Evolutionary conservation across 2,329 filamentous ascomycete genomes (phyloP).

Genomic region (Falciphora oryzae): DNA sequence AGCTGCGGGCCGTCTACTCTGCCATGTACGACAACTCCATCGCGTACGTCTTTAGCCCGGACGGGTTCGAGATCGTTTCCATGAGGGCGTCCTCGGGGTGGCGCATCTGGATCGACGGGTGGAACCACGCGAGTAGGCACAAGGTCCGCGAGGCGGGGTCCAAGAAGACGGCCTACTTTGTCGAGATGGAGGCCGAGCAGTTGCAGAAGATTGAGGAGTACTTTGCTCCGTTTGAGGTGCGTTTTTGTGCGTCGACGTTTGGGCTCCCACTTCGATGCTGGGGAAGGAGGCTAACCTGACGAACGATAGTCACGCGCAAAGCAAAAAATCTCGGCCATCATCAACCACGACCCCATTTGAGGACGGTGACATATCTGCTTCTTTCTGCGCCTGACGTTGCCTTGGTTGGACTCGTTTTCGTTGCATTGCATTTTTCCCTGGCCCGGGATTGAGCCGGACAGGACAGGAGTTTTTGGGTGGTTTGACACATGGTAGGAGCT

Average conservation of each 20-base stretch:
- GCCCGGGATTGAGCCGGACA: background rate
- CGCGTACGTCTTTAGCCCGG: constrained; percentile 9
- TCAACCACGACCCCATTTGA: constrained; percentile 7
- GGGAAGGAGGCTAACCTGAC: background rate
- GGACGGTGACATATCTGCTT: background rate
- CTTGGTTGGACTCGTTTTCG: background rate
- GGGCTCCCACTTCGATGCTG: background rate
- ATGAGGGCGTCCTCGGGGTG: background rate
- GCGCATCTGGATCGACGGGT: constrained; percentile 8
- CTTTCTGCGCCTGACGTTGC: background rate
- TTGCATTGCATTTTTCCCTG: background rate
- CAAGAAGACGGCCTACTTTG: constrained; percentile 11
- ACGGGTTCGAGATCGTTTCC: constrained; percentile 8
- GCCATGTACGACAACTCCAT: constrained; percentile 10
- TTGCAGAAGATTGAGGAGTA: constrained; percentile 7
- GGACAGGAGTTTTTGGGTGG: background rate
- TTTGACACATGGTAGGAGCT: background rate
- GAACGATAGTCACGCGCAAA: background rate
- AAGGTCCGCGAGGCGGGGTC: constrained; percentile 8
- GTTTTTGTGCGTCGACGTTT: background rate
- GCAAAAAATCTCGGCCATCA: constrained; percentile 7
- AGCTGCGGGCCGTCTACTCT: constrained; percentile 6
- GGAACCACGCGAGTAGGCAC: constrained; percentile 9
- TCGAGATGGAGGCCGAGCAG: constrained; percentile 10
- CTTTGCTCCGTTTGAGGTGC: constrained; percentile 9